These are phyloP conservation scores for Cadophora luteo-olivacea DNA, from an alignment of 2,329 filamentous ascomycete genomes.

Conservation along the genomic window DNA sequence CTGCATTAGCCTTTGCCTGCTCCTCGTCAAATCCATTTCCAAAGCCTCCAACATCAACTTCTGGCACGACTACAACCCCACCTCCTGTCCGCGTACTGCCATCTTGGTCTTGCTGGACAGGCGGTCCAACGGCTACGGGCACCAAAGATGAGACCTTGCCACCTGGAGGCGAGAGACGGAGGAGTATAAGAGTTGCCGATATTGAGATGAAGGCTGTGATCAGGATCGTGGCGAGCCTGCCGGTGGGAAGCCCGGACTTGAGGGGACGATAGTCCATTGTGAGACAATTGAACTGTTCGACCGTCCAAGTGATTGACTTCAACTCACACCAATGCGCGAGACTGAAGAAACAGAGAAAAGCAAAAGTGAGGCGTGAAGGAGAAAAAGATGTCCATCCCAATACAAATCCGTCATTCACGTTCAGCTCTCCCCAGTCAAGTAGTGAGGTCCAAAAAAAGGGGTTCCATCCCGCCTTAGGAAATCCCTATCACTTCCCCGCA, in stretches of 20 bases:
- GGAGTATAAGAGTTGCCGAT: background rate
- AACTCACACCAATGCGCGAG: background rate
- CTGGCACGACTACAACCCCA: background rate
- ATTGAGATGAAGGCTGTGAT: slow-evolving; percentile 6
- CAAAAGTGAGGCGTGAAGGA: background rate
- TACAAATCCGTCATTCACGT: background rate
- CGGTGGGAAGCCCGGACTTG: background rate
- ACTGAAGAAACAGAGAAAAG: background rate
- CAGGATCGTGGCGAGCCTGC: background rate
- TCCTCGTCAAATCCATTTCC: slow-evolving; percentile 9
- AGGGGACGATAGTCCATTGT: background rate
- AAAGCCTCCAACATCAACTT: background rate
- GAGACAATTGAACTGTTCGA: background rate
- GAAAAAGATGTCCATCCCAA: background rate
- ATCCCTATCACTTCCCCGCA: slow-evolving; percentile 7
- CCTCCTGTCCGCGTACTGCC: background rate
- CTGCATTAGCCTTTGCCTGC: background rate
- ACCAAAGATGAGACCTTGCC: slow-evolving; percentile 5
- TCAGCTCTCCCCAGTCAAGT: background rate
- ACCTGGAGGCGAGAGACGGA: background rate
- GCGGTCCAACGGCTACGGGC: background rate
- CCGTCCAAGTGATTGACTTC: background rate
- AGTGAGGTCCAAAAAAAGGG: background rate
- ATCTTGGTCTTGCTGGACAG: background rate
- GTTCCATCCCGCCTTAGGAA: background rate